Percentiles rank a stretch among this genome's conserved stretches.
These are phyloP conservation scores for Cladophialophora chaetospira DNA, from an alignment of 2,329 filamentous ascomycete genomes.

Conservation along the genomic window DNA sequence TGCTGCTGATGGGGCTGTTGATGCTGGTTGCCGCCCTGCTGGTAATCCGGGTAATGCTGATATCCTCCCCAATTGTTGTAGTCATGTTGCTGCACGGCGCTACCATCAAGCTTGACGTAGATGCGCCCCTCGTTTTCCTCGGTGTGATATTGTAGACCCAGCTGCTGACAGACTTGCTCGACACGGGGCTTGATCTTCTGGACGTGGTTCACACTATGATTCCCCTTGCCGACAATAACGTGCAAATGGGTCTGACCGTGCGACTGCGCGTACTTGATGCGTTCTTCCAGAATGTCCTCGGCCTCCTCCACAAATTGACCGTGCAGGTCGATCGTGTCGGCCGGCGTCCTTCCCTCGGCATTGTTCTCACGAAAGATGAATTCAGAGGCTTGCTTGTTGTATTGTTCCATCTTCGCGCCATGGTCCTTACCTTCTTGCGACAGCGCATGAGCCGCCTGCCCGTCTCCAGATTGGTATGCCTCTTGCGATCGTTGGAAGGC, in stretches of 20 bases:
- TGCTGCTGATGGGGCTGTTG: slow-evolving; percentile 43
- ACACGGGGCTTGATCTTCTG: slow-evolving; percentile 97
- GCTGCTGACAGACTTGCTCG: slow-evolving; percentile 79
- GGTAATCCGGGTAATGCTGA: slow-evolving; percentile 44
- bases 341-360: slow-evolving; percentile 68
- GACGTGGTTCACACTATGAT: slow-evolving; percentile 77
- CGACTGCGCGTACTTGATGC: slow-evolving; percentile 75
- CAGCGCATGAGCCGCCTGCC: slow-evolving; percentile 77
- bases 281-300: slow-evolving; percentile 81
- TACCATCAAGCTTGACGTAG: slow-evolving; percentile 81
- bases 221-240: slow-evolving; percentile 94
- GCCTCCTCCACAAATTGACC: slow-evolving; percentile 95
- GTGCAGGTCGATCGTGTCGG: slow-evolving; percentile 90
- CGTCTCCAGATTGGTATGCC: slow-evolving; percentile 82
- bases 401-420: slow-evolving; percentile 79
- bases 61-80: slow-evolving; percentile 31
- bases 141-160: slow-evolving; percentile 79
- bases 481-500: slow-evolving; percentile 78
- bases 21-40: slow-evolving; percentile 44
- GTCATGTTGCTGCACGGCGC: slow-evolving; percentile 52
- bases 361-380: slow-evolving; percentile 98
- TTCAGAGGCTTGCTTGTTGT: slow-evolving; percentile 88
- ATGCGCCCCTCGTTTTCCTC: slow-evolving; percentile 90
- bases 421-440: slow-evolving; percentile 84
- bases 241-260: slow-evolving; percentile 81